Evolutionary conservation across 768 basidiomycete species (phyloP), one percentile per base, ranked within the genome.

Genomic region (Astraeus odoratus): DNA sequence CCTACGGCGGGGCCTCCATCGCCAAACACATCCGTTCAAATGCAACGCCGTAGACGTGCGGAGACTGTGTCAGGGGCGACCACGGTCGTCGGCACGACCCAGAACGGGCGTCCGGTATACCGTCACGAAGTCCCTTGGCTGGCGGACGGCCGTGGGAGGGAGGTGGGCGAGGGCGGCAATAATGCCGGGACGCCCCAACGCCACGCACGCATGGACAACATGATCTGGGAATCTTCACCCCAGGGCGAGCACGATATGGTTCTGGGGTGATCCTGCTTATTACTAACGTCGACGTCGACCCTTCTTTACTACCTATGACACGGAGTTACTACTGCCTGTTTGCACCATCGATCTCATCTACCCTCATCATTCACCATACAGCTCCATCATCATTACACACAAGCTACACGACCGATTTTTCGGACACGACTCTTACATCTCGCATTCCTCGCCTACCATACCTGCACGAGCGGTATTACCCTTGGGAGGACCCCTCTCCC

Each of bases 21-120:
- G 4, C 38, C 52, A 20, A 54, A 47, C 12, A 43, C 44, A 24
- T 57, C 46, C 20, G 44, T 22, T 3, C 60, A 61, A 29, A 23
- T 51, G 15, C 58, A 61, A 19, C 61, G 46, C 42, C 66, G 64
- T 24, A 55, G 64, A 42, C 47, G 64, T 24, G 66, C 64, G 6
- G 64, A 65, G 49, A 65, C 64, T 9, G 61, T 64, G 7, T 65
- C 62, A 4, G 62, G 62, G 3, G 59, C 57, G 29, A 54, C 61
- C 41, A 51, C 51, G 10, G 53, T 57, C 7, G 38, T 58, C 30
- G 60, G 51, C 37, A 49, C 57, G 57, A 60, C 60, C 1, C 58
- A 54, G 1, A 58, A 57, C 8, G 60, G 60, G 4, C 56, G 60
- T 24, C 51, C 54, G 1, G 53, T 62, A 23, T 62, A 61, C 44